Conservation (phyloP, 805 yeast species). For the Candida multigemmis region DNA sequence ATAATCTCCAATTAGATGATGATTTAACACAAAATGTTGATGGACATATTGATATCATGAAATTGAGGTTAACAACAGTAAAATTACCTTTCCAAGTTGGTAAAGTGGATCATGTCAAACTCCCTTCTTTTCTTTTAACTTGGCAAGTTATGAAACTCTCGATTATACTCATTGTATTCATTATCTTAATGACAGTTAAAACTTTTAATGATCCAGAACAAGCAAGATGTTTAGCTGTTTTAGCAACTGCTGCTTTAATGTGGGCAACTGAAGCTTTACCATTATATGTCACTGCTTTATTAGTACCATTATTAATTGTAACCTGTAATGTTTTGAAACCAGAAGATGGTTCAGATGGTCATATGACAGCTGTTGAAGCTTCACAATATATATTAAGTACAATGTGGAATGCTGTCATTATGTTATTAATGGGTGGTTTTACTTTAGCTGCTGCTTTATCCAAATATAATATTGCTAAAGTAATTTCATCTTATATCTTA, state of each 20-base stretch:
- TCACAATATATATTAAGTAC: slow-evolving; percentile 70
- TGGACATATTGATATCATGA: slow-evolving; percentile 7
- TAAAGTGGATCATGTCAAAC: slow-evolving; percentile 6
- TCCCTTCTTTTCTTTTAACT: slow-evolving; percentile 42
- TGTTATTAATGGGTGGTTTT: slow-evolving; percentile 88
- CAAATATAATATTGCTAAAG: slow-evolving; percentile 81
- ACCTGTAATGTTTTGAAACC: slow-evolving; percentile 40
- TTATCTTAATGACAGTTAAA: slow-evolving; percentile 40
- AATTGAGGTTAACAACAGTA: slow-evolving; percentile 9
- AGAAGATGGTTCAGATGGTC: slow-evolving; percentile 28
- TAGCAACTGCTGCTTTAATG: slow-evolving; percentile 44
- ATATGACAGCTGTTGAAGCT: slow-evolving; percentile 59
- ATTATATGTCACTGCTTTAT: slow-evolving; percentile 37
- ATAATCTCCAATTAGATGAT: slow-evolving; percentile 16
- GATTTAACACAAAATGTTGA: slow-evolving; percentile 10
- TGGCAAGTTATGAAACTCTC: slow-evolving; percentile 40
- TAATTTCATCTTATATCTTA: slow-evolving; percentile 72
- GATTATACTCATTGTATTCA: slow-evolving; percentile 42
- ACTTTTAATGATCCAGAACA: slow-evolving; percentile 61
- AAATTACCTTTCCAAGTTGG: slow-evolving; percentile 14
- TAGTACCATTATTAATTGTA: slow-evolving; percentile 40
- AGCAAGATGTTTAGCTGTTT: slow-evolving; percentile 61
- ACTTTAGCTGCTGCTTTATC: slow-evolving; percentile 92
- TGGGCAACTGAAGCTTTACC: slow-evolving; percentile 50
- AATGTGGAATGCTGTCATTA: slow-evolving; percentile 94